phyloP scores from a whole-genome alignment of 176 grass and related monocot genomes.

The Pontederia paniculata region DNA sequence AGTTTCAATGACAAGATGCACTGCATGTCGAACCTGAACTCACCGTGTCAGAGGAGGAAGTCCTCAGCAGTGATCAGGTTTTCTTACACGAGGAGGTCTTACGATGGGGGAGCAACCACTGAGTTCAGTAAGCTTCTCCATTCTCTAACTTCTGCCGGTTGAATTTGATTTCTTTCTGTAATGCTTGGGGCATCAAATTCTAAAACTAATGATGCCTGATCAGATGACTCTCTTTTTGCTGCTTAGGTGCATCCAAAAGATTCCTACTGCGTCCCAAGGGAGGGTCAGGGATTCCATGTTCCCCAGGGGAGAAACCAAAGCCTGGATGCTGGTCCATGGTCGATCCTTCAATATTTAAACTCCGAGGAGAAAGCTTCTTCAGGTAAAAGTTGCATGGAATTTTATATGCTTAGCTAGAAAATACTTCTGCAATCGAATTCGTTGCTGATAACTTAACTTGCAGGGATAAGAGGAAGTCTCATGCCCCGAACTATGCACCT shows the following conservation, averaged over 20 bases:
- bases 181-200: background rate
- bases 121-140: slow-evolving; percentile 41
- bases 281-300: slow-evolving; percentile 45
- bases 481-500: slow-evolving; percentile 79
- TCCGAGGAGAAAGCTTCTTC: slow-evolving; percentile 87
- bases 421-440: no score
- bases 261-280: slow-evolving; percentile 63
- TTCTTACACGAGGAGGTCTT: slow-evolving; percentile 77
- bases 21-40: slow-evolving; percentile 31
- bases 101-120: slow-evolving; percentile 41
- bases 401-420: background rate
- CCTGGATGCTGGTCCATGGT: slow-evolving; percentile 62
- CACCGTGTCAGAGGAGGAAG: slow-evolving; percentile 47
- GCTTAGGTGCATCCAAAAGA: slow-evolving; percentile 58
- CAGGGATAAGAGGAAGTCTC: slow-evolving; percentile 88
- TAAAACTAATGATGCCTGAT: no score
- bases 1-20: slow-evolving; percentile 78
- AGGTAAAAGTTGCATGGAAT: slow-evolving; percentile 28
- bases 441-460: background rate
- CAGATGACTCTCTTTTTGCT: background rate
- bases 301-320: slow-evolving; percentile 35
- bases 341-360: slow-evolving; percentile 76
- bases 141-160: background rate
- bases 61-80: slow-evolving; percentile 55
- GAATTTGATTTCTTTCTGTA: background rate